Evolutionary conservation across 345 rosid species (phyloP).

Genomic region (Mercurialis annua): DNA sequence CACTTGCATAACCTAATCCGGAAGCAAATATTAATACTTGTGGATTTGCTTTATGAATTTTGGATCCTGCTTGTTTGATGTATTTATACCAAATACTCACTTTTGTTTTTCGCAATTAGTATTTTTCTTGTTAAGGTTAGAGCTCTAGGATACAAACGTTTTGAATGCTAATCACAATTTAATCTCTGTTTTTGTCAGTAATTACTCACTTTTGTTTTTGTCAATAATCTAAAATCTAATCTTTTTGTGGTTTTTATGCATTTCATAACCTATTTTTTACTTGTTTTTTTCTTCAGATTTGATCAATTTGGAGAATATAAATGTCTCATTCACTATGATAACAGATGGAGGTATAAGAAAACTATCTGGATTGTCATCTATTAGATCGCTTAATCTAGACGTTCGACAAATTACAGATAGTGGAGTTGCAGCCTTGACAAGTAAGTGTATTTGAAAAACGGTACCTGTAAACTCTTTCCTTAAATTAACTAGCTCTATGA

Average conservation of each 20-base stretch:
- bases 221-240: too few relatives aligned
- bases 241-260: not conserved
- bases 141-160: too few relatives aligned
- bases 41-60: conserved; percentile 20
- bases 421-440: conserved; percentile 86
- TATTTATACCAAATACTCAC: conserved; percentile 22
- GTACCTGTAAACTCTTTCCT: not conserved
- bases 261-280: not conserved
- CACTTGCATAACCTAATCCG: conserved; percentile 11
- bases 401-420: conserved; percentile 74
- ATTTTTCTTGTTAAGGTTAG: too few relatives aligned
- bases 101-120: too few relatives aligned
- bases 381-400: conserved; percentile 80
- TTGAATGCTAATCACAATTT: too few relatives aligned
- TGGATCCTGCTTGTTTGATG: not conserved
- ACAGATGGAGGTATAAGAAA: conserved; percentile 64
- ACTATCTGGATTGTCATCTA: conserved; percentile 69
- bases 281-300: conserved; percentile 43
- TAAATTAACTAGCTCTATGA: not conserved
- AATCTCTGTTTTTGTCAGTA: too few relatives aligned
- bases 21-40: conserved; percentile 11
- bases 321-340: conserved; percentile 75
- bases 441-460: conserved; percentile 33
- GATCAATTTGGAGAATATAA: conserved; percentile 63
- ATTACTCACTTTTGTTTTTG: too few relatives aligned